These are phyloP conservation scores for Trichosporon coremiiforme DNA, from an alignment of 1,284 basidiomycete genomes.

Conservation along the genomic window DNA sequence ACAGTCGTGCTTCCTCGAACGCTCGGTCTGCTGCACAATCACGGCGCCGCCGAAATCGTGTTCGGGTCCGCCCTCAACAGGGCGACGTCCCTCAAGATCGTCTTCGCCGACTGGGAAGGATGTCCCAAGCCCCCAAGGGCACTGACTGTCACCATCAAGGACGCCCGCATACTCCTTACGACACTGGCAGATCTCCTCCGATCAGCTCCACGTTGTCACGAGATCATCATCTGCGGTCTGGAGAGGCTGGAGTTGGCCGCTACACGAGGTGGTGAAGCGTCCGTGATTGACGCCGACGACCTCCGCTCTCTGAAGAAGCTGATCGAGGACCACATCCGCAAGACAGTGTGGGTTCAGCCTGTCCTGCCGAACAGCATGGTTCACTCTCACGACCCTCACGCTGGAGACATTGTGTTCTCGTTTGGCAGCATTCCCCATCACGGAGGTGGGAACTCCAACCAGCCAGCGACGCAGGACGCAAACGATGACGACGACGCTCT, in stretches of 20 bases:
- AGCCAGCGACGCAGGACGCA: not conserved
- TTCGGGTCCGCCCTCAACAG: not conserved
- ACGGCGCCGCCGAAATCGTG: not conserved
- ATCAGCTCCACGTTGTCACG: not conserved
- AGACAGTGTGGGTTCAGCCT: not conserved
- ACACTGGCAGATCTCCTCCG: not conserved
- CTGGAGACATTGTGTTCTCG: not conserved
- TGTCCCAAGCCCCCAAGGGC: not conserved
- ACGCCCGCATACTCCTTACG: not conserved
- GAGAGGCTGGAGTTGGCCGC: slow-evolving; percentile 6
- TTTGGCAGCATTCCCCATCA: not conserved
- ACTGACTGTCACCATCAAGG: slow-evolving; percentile 9
- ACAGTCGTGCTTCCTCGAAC: not conserved
- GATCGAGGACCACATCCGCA: slow-evolving; percentile 1
- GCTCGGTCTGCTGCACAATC: slow-evolving; percentile 1
- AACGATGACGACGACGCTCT: not conserved
- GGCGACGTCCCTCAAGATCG: slow-evolving; percentile 2
- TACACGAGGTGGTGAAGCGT: not conserved
- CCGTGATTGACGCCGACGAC: not conserved
- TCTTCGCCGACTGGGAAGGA: slow-evolving; percentile 14
- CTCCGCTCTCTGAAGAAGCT: not conserved
- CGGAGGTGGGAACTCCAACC: not conserved
- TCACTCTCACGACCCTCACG: not conserved
- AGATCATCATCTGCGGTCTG: not conserved
- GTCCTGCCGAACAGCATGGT: not conserved